Percentiles rank a stretch among this genome's conserved stretches.
Evolutionary conservation across 2,329 filamentous ascomycete genomes (phyloP).

Genomic region (Penicillium sp.): DNA sequence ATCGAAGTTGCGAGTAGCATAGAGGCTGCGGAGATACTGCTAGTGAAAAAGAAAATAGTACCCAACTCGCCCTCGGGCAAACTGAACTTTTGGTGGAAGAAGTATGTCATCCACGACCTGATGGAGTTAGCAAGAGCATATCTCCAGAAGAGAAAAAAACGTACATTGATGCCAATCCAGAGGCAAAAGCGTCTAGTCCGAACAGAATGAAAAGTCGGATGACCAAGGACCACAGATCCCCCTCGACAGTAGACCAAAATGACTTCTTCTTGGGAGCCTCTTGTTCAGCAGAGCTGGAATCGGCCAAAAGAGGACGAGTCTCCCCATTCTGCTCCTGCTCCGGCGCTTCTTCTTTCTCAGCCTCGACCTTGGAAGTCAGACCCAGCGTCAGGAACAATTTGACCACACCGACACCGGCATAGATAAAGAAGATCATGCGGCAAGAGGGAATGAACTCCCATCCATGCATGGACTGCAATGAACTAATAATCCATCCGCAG

Average conservation of each 20-base stretch:
- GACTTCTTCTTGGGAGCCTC: slow-evolving; percentile 29
- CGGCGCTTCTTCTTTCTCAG: slow-evolving; percentile 27
- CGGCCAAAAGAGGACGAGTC: slow-evolving; percentile 36
- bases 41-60: slow-evolving; percentile 53
- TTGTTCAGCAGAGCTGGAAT: slow-evolving; percentile 6
- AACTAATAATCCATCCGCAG: slow-evolving; percentile 60
- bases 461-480: slow-evolving; percentile 43
- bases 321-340: slow-evolving; percentile 29
- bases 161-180: slow-evolving; percentile 66
- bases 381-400: slow-evolving; percentile 56
- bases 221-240: slow-evolving; percentile 38
- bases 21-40: slow-evolving; percentile 42
- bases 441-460: slow-evolving; percentile 54
- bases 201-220: slow-evolving; percentile 65
- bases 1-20: slow-evolving; percentile 60
- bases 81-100: slow-evolving; percentile 56
- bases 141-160: slow-evolving; percentile 33
- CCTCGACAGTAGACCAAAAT: slow-evolving; percentile 60
- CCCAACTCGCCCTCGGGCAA: slow-evolving; percentile 55
- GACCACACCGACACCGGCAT: slow-evolving; percentile 57
- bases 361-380: slow-evolving; percentile 52
- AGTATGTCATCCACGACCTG: slow-evolving; percentile 56
- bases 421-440: slow-evolving; percentile 57
- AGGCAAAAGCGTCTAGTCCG: slow-evolving; percentile 67
- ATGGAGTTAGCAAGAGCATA: slow-evolving; percentile 25